Conservation (phyloP, 352 stramenopile species). For the Elongisporangium undulatum region DNA sequence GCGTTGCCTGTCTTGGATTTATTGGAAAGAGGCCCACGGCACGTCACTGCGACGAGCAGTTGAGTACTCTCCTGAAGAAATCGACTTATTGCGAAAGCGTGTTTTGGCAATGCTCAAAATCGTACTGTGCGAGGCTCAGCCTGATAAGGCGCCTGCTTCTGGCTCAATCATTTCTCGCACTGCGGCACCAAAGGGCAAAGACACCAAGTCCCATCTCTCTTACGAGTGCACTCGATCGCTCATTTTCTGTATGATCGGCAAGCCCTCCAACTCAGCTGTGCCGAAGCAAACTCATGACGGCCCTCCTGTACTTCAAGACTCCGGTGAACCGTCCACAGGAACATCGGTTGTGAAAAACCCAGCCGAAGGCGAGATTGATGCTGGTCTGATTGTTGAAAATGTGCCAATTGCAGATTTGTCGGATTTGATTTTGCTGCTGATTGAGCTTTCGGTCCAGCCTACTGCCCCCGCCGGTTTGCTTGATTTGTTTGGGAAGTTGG, state of each 20-base stretch:
- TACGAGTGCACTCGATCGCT: slow-evolving; percentile 79
- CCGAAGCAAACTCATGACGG: slow-evolving; percentile 44
- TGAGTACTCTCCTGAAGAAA: slow-evolving; percentile 47
- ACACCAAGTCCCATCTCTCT: slow-evolving; percentile 70
- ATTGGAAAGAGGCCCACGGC: slow-evolving; percentile 45
- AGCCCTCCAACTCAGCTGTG: slow-evolving; percentile 64
- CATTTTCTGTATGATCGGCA: slow-evolving; percentile 87
- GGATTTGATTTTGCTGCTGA: slow-evolving; percentile 70
- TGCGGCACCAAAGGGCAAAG: slow-evolving; percentile 47
- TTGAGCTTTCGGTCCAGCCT: slow-evolving; percentile 71
- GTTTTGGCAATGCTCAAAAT: slow-evolving; percentile 78
- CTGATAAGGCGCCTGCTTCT: slow-evolving; percentile 24
- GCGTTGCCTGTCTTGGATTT: slow-evolving; percentile 81
- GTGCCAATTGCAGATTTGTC: slow-evolving; percentile 68
- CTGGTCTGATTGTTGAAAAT: slow-evolving; percentile 65
- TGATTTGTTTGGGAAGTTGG: slow-evolving; percentile 69
- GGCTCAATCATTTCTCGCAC: slow-evolving; percentile 40
- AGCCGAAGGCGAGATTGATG: slow-evolving; percentile 63
- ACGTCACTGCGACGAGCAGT: slow-evolving; percentile 49
- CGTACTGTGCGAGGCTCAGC: slow-evolving; percentile 67
- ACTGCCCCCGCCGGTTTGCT: slow-evolving; percentile 66
- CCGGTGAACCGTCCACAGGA: slow-evolving; percentile 23
- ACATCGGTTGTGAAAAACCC: slow-evolving; percentile 47
- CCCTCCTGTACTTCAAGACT: slow-evolving; percentile 45
- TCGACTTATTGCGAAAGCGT: slow-evolving; percentile 54